These are phyloP conservation scores for Aspergillus sergii DNA, from an alignment of 2,329 filamentous ascomycete species.

Conservation along the genomic window DNA sequence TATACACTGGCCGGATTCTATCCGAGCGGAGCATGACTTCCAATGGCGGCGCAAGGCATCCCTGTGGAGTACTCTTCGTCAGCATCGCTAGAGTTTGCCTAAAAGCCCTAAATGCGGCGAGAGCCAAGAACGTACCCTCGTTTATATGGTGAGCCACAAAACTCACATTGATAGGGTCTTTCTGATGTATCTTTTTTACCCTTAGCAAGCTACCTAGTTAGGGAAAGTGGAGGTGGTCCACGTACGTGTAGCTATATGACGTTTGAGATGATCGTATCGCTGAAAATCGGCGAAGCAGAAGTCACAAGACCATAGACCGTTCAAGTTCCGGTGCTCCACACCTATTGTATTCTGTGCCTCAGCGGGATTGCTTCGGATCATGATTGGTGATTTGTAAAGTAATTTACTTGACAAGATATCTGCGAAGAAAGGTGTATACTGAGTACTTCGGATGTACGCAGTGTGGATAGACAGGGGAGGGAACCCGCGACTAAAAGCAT, in stretches of 20 bases:
- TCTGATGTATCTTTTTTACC: conserved; percentile 22
- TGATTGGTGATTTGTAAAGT: background rate
- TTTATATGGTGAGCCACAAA: conserved; percentile 30
- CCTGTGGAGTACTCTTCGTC: conserved; percentile 12
- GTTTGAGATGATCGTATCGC: conserved; percentile 30
- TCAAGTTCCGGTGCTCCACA: background rate
- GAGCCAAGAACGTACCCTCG: conserved; percentile 24
- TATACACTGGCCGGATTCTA: conserved; percentile 21
- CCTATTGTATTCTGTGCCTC: background rate
- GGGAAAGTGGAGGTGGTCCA: background rate
- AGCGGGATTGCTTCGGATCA: background rate
- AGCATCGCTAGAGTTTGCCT: background rate
- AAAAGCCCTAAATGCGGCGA: background rate
- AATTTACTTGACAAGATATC: background rate
- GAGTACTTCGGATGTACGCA: background rate
- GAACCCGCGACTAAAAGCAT: background rate
- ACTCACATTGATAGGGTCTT: conserved; percentile 24
- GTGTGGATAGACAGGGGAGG: background rate
- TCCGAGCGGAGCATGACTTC: conserved; percentile 30
- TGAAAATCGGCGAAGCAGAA: conserved; percentile 28
- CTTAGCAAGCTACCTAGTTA: conserved; percentile 3
- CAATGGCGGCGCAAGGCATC: conserved; percentile 32
- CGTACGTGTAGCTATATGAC: conserved; percentile 29
- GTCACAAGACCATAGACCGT: conserved; percentile 26
- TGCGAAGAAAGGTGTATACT: background rate